These are phyloP conservation scores for Amanita polypyramis DNA, from an alignment of 768 basidiomycete genomes.

Conservation along the genomic window DNA sequence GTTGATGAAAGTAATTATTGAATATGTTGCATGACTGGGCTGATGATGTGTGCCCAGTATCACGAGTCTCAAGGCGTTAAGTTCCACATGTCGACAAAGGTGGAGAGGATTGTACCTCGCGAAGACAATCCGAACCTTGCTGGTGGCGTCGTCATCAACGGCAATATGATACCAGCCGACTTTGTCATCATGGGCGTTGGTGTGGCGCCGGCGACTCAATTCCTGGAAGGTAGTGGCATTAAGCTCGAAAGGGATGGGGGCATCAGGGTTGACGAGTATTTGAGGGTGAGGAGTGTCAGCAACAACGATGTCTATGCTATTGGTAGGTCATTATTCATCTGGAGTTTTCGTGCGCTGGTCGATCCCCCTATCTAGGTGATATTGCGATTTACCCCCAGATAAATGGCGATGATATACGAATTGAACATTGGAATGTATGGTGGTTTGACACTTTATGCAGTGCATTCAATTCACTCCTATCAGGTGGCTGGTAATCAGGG, in stretches of 20 bases:
- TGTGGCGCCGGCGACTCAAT: conserved; percentile 73
- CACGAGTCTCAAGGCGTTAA: conserved; percentile 76
- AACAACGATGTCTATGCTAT: conserved; percentile 59
- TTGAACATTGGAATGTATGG: conserved; percentile 88
- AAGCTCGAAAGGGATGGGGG: conserved; percentile 68
- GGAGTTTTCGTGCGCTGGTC: not conserved
- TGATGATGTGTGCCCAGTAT: conserved; percentile 31
- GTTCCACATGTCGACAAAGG: conserved; percentile 68
- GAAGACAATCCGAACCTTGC: conserved; percentile 44
- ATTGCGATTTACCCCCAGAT: conserved; percentile 71
- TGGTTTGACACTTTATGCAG: not conserved
- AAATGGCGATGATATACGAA: conserved; percentile 41
- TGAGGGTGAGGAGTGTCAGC: conserved; percentile 41
- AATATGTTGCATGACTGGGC: not conserved
- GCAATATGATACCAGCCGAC: conserved; percentile 57
- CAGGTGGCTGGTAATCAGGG: conserved; percentile 83
- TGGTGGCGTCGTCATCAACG: conserved; percentile 55
- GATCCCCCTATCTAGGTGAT: conserved; percentile 37
- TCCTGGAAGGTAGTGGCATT: conserved; percentile 62
- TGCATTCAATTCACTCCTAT: conserved; percentile 1
- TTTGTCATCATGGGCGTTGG: conserved; percentile 82
- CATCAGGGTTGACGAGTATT: conserved; percentile 64
- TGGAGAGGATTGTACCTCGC: conserved; percentile 55
- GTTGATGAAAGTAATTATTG: conserved; percentile 50
- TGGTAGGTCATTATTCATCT: conserved; percentile 25